These are phyloP conservation scores for Mortierella sp. DNA, from an alignment of 371 early-diverging fungal species.

Conservation along the genomic window DNA sequence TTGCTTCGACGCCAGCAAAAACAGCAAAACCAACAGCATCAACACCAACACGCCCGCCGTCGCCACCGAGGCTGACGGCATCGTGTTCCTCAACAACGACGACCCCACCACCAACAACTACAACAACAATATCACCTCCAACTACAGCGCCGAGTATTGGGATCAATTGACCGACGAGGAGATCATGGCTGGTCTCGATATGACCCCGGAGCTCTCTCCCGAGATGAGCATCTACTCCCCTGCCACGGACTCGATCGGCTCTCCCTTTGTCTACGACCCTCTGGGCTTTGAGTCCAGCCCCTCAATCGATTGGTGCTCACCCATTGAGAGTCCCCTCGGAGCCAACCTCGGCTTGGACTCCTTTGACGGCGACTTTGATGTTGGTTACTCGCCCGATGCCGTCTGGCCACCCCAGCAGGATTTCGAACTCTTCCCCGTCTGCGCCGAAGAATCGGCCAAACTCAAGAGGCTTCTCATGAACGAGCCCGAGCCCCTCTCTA, in stretches of 20 bases:
- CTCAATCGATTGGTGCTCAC: constrained; percentile 10
- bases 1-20: constrained; percentile 18
- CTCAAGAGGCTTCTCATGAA: constrained; percentile 22
- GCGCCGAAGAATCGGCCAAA: constrained; percentile 15
- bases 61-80: constrained; percentile 3
- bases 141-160: constrained; percentile 17
- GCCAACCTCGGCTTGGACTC: neutral
- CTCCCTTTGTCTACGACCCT: constrained; percentile 36
- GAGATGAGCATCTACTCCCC: constrained; percentile 41
- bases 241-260: constrained; percentile 23
- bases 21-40: constrained; percentile 16
- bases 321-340: constrained; percentile 28
- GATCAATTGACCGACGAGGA: constrained; percentile 5
- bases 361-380: constrained; percentile 30
- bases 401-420: constrained; percentile 16
- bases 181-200: constrained; percentile 13
- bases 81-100: constrained; percentile 17
- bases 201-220: constrained; percentile 50
- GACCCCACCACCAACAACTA: constrained; percentile 30
- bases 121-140: constrained; percentile 17
- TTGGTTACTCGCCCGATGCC: neutral
- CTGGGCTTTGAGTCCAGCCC: constrained; percentile 39
- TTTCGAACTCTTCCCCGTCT: constrained; percentile 50
- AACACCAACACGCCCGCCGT: constrained; percentile 6
- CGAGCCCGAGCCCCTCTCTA: neutral